Conservation (phyloP, 2,329 filamentous ascomycete genomes). For the Aspergillus japonicus region DNA sequence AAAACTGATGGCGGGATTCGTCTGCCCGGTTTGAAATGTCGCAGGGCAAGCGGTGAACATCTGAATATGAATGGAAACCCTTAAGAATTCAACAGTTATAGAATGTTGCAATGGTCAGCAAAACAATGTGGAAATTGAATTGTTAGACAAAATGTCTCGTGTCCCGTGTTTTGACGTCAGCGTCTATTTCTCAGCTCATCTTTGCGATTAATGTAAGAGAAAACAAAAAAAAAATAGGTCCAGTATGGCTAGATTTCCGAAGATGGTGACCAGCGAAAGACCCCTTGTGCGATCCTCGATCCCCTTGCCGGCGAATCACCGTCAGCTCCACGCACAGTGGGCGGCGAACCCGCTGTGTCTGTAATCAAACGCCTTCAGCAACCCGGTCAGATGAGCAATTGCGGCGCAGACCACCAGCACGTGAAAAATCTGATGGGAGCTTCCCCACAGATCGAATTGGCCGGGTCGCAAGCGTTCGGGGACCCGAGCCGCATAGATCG, state of each 20-base stretch:
- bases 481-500: constrained; percentile 78
- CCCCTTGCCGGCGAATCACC: constrained; percentile 17
- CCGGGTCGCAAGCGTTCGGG: constrained; percentile 80
- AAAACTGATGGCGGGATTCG: constrained; percentile 22
- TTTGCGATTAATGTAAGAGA: constrained; percentile 10
- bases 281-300: constrained; percentile 21
- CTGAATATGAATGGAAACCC: background rate
- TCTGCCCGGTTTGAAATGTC: constrained; percentile 23
- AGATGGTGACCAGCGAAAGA: constrained; percentile 13
- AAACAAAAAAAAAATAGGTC: constrained; percentile 5
- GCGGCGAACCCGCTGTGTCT: constrained; percentile 65
- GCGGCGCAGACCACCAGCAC: constrained; percentile 82
- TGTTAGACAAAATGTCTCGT: constrained; percentile 20
- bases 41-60: constrained; percentile 21
- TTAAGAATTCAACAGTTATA: background rate
- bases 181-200: constrained; percentile 9
- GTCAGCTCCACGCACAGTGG: constrained; percentile 42
- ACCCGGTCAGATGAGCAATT: constrained; percentile 73
- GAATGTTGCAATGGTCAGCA: constrained; percentile 17
- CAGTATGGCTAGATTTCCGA: constrained; percentile 17
- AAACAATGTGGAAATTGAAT: constrained; percentile 9
- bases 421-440: constrained; percentile 96
- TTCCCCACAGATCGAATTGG: constrained; percentile 84
- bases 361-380: constrained; percentile 82
- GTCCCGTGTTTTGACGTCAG: constrained; percentile 16